Evolutionary conservation across 345 rosid species (phyloP), one percentile per base, ranked within the genome.

Genomic region (Eucalyptus marginata): DNA sequence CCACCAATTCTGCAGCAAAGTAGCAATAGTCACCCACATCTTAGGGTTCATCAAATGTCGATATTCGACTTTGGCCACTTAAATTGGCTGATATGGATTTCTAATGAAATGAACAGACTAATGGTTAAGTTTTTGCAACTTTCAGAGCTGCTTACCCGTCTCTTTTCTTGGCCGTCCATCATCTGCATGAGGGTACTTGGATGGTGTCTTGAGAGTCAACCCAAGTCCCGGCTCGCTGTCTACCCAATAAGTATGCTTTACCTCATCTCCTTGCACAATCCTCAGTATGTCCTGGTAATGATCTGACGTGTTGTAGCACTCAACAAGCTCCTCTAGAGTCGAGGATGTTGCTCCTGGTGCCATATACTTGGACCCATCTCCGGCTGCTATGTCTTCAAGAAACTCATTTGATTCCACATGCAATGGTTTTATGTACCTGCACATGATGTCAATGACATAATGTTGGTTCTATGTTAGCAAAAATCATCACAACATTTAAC

Each of bases 281-380:
- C 93, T 92, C 86, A 86, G 88, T 31, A 92, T 43, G 88, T 92
- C 93, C 47, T 90, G 89, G 90, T 92, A 68, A 91, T 92, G 93
- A 89, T 90, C 93, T 80, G 93, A 90, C 88, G 79, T 66, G 22
- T 59, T 90, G 59, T 90, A 90, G 46, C 89, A 86, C 80, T 89
- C 91, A 44, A 86, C 71, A 62, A 92, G 92, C 68, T 92, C 91
- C 47, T 89, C 91, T 56, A 92, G 18, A 20, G 92, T 86, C 31
- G 40, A 84, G 62, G 91, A 88, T 87, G 51, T 86, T 76, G 90
- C 89, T 88, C 91, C 93, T n/a, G 88, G 88, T 88, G 88, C 50
- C 89, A 89, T 13, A 68, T 92, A 92, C 81, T 85, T 89, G 83
- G 81, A 89, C 47, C 92, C 91, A 83, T 87, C 87, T 86, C 92